A percentile compares a stretch with the other conserved stretches of the same genome.
Conservation (phyloP, 768 basidiomycete species). For the Suillus discolor region DNA sequence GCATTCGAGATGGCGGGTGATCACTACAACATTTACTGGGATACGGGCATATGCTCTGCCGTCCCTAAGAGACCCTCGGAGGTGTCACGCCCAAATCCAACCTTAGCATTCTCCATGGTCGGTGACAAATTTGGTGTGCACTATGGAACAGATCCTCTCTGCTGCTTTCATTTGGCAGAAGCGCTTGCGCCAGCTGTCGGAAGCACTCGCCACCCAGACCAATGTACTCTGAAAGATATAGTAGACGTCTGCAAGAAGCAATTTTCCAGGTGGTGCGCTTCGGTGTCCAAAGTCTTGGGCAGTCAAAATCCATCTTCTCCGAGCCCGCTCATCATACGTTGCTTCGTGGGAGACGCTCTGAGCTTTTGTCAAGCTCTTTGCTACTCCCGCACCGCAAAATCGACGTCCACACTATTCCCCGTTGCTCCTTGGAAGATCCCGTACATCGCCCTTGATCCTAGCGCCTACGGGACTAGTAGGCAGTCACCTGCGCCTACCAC, state of each 20-base stretch:
- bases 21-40: slow-evolving; percentile 32
- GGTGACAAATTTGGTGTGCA: slow-evolving; percentile 29
- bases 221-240: not conserved
- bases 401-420: slow-evolving; percentile 20
- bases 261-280: slow-evolving; percentile 32
- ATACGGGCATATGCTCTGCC: slow-evolving; percentile 27
- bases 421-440: slow-evolving; percentile 27
- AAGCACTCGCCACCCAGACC: not conserved
- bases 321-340: slow-evolving; percentile 23
- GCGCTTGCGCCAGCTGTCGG: slow-evolving; percentile 15
- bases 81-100: slow-evolving; percentile 29
- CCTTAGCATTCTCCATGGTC: slow-evolving; percentile 29
- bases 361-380: slow-evolving; percentile 30
- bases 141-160: slow-evolving; percentile 32
- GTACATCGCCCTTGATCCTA: slow-evolving; percentile 24
- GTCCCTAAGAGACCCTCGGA: slow-evolving; percentile 17
- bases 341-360: slow-evolving; percentile 33
- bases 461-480: slow-evolving; percentile 19
- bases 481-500: slow-evolving; percentile 25
- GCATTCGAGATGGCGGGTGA: slow-evolving; percentile 10
- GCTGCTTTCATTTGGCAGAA: slow-evolving; percentile 36
- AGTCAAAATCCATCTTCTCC: slow-evolving; percentile 3
- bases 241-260: slow-evolving; percentile 18
- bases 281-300: slow-evolving; percentile 18
- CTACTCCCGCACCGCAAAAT: slow-evolving; percentile 12